Base-by-base conservation (phyloP, 768 basidiomycete species). In the Hygrocybe punicea region DNA sequence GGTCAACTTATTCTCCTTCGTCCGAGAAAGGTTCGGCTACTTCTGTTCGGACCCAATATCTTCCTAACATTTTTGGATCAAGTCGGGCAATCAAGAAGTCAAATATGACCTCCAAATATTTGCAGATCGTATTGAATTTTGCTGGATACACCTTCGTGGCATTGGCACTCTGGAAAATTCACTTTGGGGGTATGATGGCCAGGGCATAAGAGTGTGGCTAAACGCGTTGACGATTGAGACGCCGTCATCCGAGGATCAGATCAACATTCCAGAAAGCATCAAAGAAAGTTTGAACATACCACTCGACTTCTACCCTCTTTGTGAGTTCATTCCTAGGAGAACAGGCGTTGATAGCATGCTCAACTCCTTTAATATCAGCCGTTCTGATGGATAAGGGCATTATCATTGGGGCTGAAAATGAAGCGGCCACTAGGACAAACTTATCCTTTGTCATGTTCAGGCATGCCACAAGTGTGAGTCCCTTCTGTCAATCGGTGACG, bases 351-450 rank as follows among this genome's bases (percentile, higher is more conserved):
- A 37, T 58, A 16, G 56, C 58, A 59, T 57, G 59, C 36, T 59
- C 36, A 19, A 33, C 53, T 11, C 40, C 17, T 34, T 13, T 24
- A 34, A 44, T 33, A 6, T 10, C 63, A 98, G 96, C 96, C 56
- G 93, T 94, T 6, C 81, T 99, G 23, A 98, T 98, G 94, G 95
- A 98, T 71, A 99, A 98, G 67, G 96, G 95, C 1, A 97, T 99
- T 62, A 93, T 99, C 61, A 94, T 98, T 62, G 96, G 96, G 7
- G 91, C 89, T 24, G 95, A 98, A 62, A 84, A 94, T 56, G 96
- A 99, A 69, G 82, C 84, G 2, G 86, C 84, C 2, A 79, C 86
- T 14, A 81, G 91, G 53, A 73, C 79, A 23, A 89, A 86, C 56
- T 74, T 98, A 8, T 84, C 93, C 2, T 97, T 97, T 67, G 86